Conservation (phyloP, 1,284 basidiomycete genomes). For the Malassezia dermatis region DNA sequence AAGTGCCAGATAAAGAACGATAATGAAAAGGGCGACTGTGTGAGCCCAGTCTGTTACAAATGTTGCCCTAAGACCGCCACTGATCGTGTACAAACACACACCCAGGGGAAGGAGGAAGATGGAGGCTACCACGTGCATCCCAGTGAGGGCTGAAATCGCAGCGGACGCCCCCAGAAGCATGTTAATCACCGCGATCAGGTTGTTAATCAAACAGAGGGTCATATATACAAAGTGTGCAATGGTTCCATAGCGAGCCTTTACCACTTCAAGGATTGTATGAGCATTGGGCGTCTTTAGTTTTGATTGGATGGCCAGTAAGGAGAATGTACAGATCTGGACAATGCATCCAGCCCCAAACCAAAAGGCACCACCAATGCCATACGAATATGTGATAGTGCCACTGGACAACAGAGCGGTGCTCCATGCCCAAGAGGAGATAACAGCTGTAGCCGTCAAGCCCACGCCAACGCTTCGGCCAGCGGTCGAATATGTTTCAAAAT, state of each 20-base stretch:
- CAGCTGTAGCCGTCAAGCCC: constrained; percentile 35
- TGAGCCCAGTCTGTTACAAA: constrained; percentile 39
- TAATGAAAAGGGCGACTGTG: constrained; percentile 32
- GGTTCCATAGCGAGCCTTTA: constrained; percentile 32
- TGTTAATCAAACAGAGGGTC: constrained; percentile 36
- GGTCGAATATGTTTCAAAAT: constrained; percentile 31
- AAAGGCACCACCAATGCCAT: constrained; percentile 35
- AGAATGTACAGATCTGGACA: constrained; percentile 34
- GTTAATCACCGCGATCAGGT: constrained; percentile 36
- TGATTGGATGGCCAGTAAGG: constrained; percentile 30
- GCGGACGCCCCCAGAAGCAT: constrained; percentile 39
- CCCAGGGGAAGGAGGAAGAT: constrained; percentile 36
- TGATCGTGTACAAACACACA: constrained; percentile 33
- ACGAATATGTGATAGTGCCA: constrained; percentile 33
- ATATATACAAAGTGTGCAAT: constrained; percentile 35
- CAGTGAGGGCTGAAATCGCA: constrained; percentile 33
- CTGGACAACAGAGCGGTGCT: constrained; percentile 34
- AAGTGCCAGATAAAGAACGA: constrained; percentile 25
- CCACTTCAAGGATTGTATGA: constrained; percentile 38
- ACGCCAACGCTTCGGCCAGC: constrained; percentile 32
- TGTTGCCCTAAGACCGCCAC: constrained; percentile 32
- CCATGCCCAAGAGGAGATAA: constrained; percentile 21
- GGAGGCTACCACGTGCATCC: constrained; percentile 33
- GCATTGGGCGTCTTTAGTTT: constrained; percentile 21
- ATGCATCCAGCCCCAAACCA: constrained; percentile 36